Base-by-base conservation (phyloP, 2,329 filamentous ascomycete species). In the Oidium heveae region DNA sequence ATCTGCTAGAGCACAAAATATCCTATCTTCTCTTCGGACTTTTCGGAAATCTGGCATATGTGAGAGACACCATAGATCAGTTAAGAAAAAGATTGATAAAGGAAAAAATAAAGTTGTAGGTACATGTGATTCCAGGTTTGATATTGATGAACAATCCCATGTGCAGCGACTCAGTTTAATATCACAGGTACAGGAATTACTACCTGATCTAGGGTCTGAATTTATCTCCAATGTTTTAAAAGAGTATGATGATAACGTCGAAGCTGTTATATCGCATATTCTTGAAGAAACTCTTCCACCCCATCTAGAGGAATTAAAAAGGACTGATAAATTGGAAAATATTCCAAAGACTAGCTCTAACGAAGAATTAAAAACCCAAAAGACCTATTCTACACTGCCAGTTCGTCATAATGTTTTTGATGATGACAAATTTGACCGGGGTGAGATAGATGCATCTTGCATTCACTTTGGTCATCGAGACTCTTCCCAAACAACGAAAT, bases 121-220 rank as follows among this genome's bases (percentile, higher is more conserved):
- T n/a, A 54, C 37, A 41, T 66, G 68, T 47, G 69, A 73, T 6
- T 54, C 58, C 55, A 20, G 28, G n/a, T 37, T 20, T n/a, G 20
- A 20, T 39, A 24, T 13, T n/a, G 13, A 55, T 24, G 60, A 37
- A 15, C 49, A 58, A 43, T 54, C 63, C 50, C 85, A 91, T 62
- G 70, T 89, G 22, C 86, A 94, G 66, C 80, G 74, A 44, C 82
- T 93, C 77, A 88, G 83, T 61, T 77, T 89, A 52, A 79, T 96
- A 53, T 83, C 83, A 0, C 86, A 93, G 65, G 74, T 98, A n/a
- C 87, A 94, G 64, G 89, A 98, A 63, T 72, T 96, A 0, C 95
- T 96, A 63, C 86, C 89, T 0, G 79, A 94, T 58, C 71, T 96
- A 10, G 87, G 88, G 5, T 81, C 84, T 4, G 84, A 75, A 0